A percentile compares a stretch with the other conserved stretches of the same genome.
phyloP scores from a whole-genome alignment of 2,329 filamentous ascomycete species.

The Cladobotryum mycophilum region DNA sequence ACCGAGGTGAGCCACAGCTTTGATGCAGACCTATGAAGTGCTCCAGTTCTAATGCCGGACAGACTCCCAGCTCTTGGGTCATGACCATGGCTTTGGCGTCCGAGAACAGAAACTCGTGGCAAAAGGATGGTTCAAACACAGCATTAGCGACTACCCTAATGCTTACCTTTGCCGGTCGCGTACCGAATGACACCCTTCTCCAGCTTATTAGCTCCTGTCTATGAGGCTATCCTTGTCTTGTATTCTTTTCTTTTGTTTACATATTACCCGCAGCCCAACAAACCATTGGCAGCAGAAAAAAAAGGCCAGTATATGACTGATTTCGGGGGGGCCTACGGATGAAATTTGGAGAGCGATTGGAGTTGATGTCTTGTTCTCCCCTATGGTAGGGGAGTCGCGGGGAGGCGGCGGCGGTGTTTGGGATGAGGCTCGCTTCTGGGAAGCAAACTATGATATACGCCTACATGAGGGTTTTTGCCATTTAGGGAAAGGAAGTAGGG shows the following conservation, averaged over 20 bases:
- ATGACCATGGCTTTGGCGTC: conserved; percentile 19
- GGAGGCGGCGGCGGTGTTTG: no score
- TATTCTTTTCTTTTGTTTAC: neutral
- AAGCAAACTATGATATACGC: no score
- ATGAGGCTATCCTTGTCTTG: conserved; percentile 2
- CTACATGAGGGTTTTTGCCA: neutral
- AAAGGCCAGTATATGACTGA: no score
- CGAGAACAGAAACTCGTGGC: conserved; percentile 12
- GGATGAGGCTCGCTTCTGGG: no score
- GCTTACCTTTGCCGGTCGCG: conserved; percentile 19
- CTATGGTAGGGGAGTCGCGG: no score
- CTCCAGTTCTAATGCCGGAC: neutral
- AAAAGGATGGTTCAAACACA: conserved; percentile 20
- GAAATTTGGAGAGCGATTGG: no score
- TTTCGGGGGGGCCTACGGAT: no score
- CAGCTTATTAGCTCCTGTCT: conserved; percentile 20
- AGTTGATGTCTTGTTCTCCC: no score
- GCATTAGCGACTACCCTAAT: conserved; percentile 20
- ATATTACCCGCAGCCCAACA: no score
- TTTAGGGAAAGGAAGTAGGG: neutral
- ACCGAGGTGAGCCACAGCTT: conserved; percentile 16
- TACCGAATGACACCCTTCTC: conserved; percentile 21
- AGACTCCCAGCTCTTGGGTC: conserved; percentile 23
- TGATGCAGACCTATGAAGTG: no score
- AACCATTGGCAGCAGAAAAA: no score